Conservation (phyloP, 2,329 filamentous ascomycete genomes). For the Trichophyton rubrum region DNA sequence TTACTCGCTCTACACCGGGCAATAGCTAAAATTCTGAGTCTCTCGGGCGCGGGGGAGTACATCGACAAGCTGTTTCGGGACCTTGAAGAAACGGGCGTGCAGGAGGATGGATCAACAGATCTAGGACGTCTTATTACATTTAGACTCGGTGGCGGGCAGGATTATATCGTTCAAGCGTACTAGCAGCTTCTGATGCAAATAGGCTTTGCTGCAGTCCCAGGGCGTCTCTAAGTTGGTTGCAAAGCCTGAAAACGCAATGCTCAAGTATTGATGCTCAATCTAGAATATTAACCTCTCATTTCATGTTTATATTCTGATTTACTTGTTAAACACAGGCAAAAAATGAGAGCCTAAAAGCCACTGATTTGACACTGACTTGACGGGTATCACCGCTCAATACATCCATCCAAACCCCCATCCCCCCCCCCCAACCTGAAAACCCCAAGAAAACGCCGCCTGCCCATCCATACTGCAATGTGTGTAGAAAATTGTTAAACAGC, state of each 20-base stretch:
- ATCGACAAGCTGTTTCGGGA: slow-evolving; percentile 15
- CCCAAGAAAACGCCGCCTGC: neutral
- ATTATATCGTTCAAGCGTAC: neutral
- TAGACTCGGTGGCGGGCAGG: slow-evolving; percentile 1
- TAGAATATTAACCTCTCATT: too few species aligned
- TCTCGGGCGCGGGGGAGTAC: slow-evolving; percentile 14
- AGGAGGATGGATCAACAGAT: slow-evolving; percentile 12
- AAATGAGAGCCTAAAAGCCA: neutral
- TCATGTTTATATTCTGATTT: too few species aligned
- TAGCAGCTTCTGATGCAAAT: neutral
- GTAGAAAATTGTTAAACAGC: neutral
- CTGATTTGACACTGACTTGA: neutral
- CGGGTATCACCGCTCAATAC: neutral
- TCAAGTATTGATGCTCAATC: too few species aligned
- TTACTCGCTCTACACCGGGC: slow-evolving; percentile 17
- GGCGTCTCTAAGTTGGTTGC: too few species aligned
- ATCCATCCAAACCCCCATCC: neutral
- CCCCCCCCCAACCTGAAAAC: neutral
- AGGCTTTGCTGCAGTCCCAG: too few species aligned
- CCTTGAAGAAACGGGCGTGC: slow-evolving; percentile 14
- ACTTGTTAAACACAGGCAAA: too few species aligned
- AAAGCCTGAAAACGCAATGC: too few species aligned
- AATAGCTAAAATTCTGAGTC: slow-evolving; percentile 18
- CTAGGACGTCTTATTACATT: slow-evolving; percentile 8
- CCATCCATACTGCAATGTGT: neutral